Conservation (phyloP, 1,284 basidiomycete species). For the Taiwanofungus camphoratus region DNA sequence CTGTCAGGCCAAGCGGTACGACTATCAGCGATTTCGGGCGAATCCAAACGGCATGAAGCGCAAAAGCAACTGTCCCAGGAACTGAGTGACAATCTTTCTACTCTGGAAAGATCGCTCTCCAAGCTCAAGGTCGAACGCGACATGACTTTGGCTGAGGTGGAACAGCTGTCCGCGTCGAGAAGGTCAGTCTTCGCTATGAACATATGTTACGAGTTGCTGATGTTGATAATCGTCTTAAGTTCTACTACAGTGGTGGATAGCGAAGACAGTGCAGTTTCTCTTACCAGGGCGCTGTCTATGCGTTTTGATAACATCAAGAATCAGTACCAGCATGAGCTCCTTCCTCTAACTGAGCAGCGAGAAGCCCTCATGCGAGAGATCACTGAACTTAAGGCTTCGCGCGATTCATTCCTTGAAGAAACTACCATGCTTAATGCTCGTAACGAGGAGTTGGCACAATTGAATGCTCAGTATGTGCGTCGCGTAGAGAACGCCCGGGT, state of each 20-base stretch:
- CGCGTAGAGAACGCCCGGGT: slow-evolving; percentile 54
- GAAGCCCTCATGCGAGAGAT: slow-evolving; percentile 82
- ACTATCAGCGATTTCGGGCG: slow-evolving; percentile 77
- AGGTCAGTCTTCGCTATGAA: slow-evolving; percentile 38
- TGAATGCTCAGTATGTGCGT: slow-evolving; percentile 75
- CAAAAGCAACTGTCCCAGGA: slow-evolving; percentile 79
- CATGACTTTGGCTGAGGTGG: slow-evolving; percentile 87
- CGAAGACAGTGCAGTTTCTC: slow-evolving; percentile 41
- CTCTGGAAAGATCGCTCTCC: slow-evolving; percentile 82
- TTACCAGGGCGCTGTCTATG: slow-evolving; percentile 74
- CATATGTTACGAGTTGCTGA: neutral
- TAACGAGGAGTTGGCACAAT: slow-evolving; percentile 88
- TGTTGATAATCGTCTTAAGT: slow-evolving; percentile 7
- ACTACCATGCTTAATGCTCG: slow-evolving; percentile 85
- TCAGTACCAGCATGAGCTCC: slow-evolving; percentile 83
- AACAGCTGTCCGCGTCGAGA: slow-evolving; percentile 76
- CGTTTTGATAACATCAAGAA: slow-evolving; percentile 88
- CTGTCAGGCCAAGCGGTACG: slow-evolving; percentile 87
- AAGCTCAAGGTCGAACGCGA: slow-evolving; percentile 88
- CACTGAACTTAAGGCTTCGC: slow-evolving; percentile 78
- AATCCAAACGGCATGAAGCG: slow-evolving; percentile 72
- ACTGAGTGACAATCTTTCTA: slow-evolving; percentile 69
- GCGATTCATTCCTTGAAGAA: slow-evolving; percentile 88
- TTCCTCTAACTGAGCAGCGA: slow-evolving; percentile 78
- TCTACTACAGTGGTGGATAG: slow-evolving; percentile 20